Conservation (phyloP, 179 eudicot genomes). For the Kewa caespitosa region DNA sequence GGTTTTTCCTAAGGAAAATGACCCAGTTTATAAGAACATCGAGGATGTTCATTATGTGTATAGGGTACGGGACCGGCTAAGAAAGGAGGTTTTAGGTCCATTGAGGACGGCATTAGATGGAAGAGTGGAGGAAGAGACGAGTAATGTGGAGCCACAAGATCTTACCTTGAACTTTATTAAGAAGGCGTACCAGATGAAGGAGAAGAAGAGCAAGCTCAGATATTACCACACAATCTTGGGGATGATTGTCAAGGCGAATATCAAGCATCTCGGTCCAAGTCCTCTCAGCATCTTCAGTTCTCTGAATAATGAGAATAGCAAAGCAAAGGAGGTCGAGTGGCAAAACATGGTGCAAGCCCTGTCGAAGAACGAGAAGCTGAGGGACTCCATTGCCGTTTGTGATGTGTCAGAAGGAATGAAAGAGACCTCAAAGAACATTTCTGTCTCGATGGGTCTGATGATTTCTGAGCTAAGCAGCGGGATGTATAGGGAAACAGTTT, state of each 20-base stretch:
- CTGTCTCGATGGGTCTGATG: constrained; percentile 23
- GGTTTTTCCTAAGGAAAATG: constrained; percentile 27
- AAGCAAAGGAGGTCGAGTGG: constrained; percentile 23
- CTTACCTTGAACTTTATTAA: constrained; percentile 22
- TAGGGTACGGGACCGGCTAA: constrained; percentile 21
- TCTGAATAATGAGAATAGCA: constrained; percentile 6
- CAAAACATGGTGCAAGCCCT: constrained; percentile 12
- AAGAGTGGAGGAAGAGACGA: background rate
- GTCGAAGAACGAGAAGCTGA: constrained; percentile 10
- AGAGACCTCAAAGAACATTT: constrained; percentile 1
- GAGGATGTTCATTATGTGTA: constrained; percentile 24
- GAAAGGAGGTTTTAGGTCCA: constrained; percentile 22
- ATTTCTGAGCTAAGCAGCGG: constrained; percentile 21
- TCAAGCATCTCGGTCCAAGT: background rate
- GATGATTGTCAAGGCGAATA: constrained; percentile 24
- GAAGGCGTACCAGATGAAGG: constrained; percentile 24
- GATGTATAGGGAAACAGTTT: constrained; percentile 19
- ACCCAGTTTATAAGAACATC: constrained; percentile 4
- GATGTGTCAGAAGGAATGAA: constrained; percentile 23
- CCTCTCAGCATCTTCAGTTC: constrained; percentile 13
- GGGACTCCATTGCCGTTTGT: constrained; percentile 22
- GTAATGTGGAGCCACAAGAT: background rate
- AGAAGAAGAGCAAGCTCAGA: background rate
- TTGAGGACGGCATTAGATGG: constrained; percentile 16
- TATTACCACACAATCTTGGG: constrained; percentile 11